Conservation (phyloP, 2,329 filamentous ascomycete genomes). For the Malbranchea zuffiana region DNA sequence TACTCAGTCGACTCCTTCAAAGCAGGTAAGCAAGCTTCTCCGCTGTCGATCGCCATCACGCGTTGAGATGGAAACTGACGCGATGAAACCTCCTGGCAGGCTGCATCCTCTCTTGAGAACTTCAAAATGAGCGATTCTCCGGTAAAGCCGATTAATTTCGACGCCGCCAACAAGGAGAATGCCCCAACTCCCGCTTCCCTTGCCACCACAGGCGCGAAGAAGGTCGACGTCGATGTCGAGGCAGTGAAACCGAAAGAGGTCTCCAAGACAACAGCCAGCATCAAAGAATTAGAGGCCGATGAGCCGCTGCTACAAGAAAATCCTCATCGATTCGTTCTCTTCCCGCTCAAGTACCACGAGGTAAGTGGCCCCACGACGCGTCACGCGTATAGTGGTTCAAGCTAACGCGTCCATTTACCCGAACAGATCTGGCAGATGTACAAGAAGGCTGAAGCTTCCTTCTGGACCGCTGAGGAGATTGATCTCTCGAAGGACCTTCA, state of each 20-base stretch:
- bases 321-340: constrained; percentile 88
- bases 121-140: constrained; percentile 85
- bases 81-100: constrained; percentile 44
- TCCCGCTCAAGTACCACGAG: constrained; percentile 99
- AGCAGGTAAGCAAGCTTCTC: constrained; percentile 52
- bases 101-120: constrained; percentile 72
- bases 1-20: constrained; percentile 62
- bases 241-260: constrained; percentile 35
- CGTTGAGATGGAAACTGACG: constrained; percentile 26
- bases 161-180: constrained; percentile 71
- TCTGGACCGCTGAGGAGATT: constrained; percentile 99
- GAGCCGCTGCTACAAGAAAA: constrained; percentile 95
- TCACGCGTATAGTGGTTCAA: constrained; percentile 58
- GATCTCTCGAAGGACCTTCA: constrained; percentile 97
- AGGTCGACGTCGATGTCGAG: constrained; percentile 34
- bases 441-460: constrained; percentile 98
- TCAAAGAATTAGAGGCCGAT: constrained; percentile 60
- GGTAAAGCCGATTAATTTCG: constrained; percentile 78
- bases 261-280: constrained; percentile 33
- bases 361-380: constrained; percentile 49
- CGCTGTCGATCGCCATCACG: constrained; percentile 23
- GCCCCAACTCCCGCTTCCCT: constrained; percentile 42
- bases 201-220: constrained; percentile 45
- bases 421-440: constrained; percentile 99
- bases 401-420: constrained; percentile 30